A percentile compares a stretch with the other conserved stretches of the same genome.
phyloP scores from a whole-genome alignment of 306 rosid species.

The Dalbergia cultrata region DNA sequence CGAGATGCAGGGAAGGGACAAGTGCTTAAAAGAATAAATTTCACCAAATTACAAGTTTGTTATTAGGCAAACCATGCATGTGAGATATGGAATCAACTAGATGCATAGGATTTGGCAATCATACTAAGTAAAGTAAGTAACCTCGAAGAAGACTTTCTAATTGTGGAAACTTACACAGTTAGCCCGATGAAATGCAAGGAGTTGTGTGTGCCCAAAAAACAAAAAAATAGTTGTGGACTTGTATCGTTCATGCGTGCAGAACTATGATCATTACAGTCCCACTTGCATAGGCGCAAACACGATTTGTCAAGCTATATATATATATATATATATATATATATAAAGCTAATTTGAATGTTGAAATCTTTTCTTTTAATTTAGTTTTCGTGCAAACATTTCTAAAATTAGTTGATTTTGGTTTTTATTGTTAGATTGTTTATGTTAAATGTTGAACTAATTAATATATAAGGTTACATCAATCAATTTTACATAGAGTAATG shows the following conservation, averaged over 20 bases:
- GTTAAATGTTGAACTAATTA: too few relatives aligned
- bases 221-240: constrained; percentile 39
- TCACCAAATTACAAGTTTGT: neutral
- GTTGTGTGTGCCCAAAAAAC: neutral
- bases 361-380: too few relatives aligned
- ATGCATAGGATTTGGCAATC: constrained; percentile 58
- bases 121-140: constrained; percentile 48
- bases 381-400: too few relatives aligned
- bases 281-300: too few relatives aligned
- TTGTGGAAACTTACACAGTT: constrained; percentile 53
- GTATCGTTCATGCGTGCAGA: constrained; percentile 46
- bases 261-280: constrained; percentile 6
- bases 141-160: constrained; percentile 40
- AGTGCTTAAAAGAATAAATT: constrained; percentile 8
- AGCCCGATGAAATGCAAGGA: constrained; percentile 32
- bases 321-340: too few relatives aligned
- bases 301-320: too few relatives aligned
- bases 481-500: too few relatives aligned
- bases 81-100: constrained; percentile 58
- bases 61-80: constrained; percentile 53
- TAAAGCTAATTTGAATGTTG: too few relatives aligned
- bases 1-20: constrained; percentile 21
- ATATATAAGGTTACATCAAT: too few relatives aligned
- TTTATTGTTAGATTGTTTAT: too few relatives aligned
- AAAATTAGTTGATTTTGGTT: too few relatives aligned